A percentile compares a stretch with the other conserved stretches of the same genome.
Evolutionary conservation across 1,284 basidiomycete genomes (phyloP).

Genomic region (Boletus sp.): DNA sequence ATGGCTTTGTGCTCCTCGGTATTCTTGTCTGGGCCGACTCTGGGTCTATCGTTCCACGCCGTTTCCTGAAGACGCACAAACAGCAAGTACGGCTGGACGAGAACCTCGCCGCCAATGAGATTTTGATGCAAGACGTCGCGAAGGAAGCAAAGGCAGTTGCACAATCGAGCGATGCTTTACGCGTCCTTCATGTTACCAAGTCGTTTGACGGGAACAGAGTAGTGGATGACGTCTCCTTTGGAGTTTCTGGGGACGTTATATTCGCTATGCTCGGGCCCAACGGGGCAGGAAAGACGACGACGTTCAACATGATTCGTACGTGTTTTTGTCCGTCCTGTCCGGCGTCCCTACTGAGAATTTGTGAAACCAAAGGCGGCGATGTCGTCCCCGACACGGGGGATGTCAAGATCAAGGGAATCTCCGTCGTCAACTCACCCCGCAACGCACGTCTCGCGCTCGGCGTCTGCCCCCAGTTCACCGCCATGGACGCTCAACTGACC

Average conservation of each 20-base stretch:
- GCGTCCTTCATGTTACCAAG: conserved; percentile 67
- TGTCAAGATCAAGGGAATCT: conserved; percentile 59
- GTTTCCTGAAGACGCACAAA: conserved; percentile 19
- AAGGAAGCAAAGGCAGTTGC: conserved; percentile 50
- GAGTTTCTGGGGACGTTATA: conserved; percentile 58
- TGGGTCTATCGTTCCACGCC: conserved; percentile 44
- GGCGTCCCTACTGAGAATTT: neutral
- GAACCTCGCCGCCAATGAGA: conserved; percentile 13
- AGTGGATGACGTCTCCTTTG: conserved; percentile 72
- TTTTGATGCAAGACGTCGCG: conserved; percentile 44
- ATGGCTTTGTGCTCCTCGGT: conserved; percentile 48
- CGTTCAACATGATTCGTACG: conserved; percentile 71
- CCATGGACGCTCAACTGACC: conserved; percentile 73
- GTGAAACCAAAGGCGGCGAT: conserved; percentile 48
- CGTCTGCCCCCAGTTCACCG: conserved; percentile 81
- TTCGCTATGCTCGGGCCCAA: conserved; percentile 79
- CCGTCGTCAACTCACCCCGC: conserved; percentile 57
- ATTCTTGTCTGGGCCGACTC: conserved; percentile 63
- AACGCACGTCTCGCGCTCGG: conserved; percentile 64
- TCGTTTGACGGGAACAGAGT: conserved; percentile 55
- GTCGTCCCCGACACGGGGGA: conserved; percentile 61
- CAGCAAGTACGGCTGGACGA: conserved; percentile 9
- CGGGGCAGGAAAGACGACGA: conserved; percentile 79
- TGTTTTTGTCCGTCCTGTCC: conserved; percentile 10
- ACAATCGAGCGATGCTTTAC: conserved; percentile 52